A percentile compares a stretch with the other conserved stretches of the same genome.
These are phyloP conservation scores for Pleoardoris graminearum DNA, from an alignment of 2,329 filamentous ascomycete species.

Conservation along the genomic window DNA sequence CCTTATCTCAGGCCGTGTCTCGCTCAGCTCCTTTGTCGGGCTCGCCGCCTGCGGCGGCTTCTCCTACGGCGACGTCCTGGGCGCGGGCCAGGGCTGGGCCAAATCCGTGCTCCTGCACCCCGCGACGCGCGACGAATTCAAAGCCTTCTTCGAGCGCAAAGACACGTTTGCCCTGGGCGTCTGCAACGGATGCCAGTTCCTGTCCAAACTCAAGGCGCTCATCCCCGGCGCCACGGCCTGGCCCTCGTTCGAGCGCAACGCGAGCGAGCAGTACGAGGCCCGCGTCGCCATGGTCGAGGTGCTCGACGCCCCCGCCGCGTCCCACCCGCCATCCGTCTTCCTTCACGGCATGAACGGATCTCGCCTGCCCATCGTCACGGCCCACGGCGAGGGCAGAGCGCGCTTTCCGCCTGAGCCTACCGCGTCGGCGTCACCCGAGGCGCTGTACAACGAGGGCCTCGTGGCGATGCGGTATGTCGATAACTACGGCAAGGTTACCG, in stretches of 20 bases:
- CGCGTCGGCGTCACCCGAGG: constrained; percentile 49
- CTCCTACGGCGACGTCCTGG: constrained; percentile 89
- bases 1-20: constrained; percentile 75
- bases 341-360: constrained; percentile 85
- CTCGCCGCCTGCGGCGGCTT: constrained; percentile 96
- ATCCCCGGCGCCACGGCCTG: constrained; percentile 82
- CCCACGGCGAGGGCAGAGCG: constrained; percentile 89
- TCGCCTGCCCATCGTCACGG: constrained; percentile 80
- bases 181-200: constrained; percentile 97
- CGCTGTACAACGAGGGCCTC: constrained; percentile 67
- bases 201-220: constrained; percentile 77
- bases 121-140: constrained; percentile 74
- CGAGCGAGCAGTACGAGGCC: constrained; percentile 86
- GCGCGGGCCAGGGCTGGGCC: constrained; percentile 96
- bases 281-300: constrained; percentile 85
- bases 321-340: constrained; percentile 69
- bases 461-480: constrained; percentile 84
- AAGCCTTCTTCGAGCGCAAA: constrained; percentile 79
- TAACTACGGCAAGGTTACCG: constrained; percentile 74
- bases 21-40: constrained; percentile 80
- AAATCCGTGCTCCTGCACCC: constrained; percentile 87
- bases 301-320: constrained; percentile 57
- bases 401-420: constrained; percentile 44
- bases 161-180: constrained; percentile 94
- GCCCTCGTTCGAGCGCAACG: constrained; percentile 86